Conservation (phyloP, 106 monocot genomes). For the Dioscorea alata region DNA sequence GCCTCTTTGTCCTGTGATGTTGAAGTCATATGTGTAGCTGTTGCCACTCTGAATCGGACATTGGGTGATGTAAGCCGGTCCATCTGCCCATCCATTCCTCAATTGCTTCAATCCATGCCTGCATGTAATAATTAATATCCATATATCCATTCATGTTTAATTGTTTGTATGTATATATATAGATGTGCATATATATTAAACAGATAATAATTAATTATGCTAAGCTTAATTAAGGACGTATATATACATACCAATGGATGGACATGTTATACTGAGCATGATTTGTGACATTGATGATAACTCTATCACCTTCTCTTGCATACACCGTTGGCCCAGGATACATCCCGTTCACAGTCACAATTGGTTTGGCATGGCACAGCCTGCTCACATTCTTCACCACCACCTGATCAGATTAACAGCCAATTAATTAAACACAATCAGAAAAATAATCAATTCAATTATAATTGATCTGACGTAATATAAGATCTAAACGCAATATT, state of each 20-base stretch:
- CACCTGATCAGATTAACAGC: slow-evolving; percentile 13
- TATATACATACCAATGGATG: slow-evolving; percentile 36
- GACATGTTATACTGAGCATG: slow-evolving; percentile 31
- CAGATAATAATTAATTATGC: no score
- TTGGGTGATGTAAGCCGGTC: slow-evolving; percentile 36
- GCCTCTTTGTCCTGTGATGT: slow-evolving; percentile 22
- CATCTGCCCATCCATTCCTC: slow-evolving; percentile 39
- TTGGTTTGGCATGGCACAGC: slow-evolving; percentile 37
- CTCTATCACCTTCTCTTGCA: slow-evolving; percentile 34
- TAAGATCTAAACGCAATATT: no score
- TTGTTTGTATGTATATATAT: no score
- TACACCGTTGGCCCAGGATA: slow-evolving; percentile 45
- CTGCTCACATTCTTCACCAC: slow-evolving; percentile 39
- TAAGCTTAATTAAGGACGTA: no score
- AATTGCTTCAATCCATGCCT: slow-evolving; percentile 46
- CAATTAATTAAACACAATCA: no score
- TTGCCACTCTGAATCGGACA: slow-evolving; percentile 26
- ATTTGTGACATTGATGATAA: slow-evolving; percentile 46
- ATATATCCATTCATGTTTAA: no score
- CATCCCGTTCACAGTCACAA: slow-evolving; percentile 39
- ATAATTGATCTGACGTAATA: no score
- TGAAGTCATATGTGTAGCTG: slow-evolving; percentile 24
- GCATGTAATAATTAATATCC: no score
- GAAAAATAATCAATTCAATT: no score
- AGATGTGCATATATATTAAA: no score